Conservation (phyloP, 352 stramenopile genomes). For the Globisporangium megalacanthum region DNA sequence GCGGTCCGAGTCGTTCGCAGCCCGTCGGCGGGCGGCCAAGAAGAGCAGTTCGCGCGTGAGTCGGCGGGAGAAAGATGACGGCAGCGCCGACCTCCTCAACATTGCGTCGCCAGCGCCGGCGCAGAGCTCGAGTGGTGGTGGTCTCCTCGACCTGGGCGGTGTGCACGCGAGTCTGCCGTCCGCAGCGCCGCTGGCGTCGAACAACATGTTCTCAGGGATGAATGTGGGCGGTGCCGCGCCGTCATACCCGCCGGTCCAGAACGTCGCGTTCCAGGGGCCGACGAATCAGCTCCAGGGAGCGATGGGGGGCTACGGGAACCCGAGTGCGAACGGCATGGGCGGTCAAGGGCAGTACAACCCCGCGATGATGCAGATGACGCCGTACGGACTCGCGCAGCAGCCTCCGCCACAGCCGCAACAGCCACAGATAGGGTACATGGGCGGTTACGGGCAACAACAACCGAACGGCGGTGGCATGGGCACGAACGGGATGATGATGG, state of each 20-base stretch:
- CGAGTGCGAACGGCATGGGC: slow-evolving; percentile 23
- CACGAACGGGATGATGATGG: slow-evolving; percentile 19
- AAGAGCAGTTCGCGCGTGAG: slow-evolving; percentile 46
- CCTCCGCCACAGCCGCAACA: slow-evolving; percentile 14
- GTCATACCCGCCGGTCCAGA: slow-evolving; percentile 33
- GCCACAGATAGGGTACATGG: slow-evolving; percentile 41
- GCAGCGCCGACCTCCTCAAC: slow-evolving; percentile 53
- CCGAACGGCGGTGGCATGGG: slow-evolving; percentile 14
- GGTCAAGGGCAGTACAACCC: slow-evolving; percentile 42
- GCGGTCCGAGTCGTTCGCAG: slow-evolving; percentile 63
- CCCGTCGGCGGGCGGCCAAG: slow-evolving; percentile 60
- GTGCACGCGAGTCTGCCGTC: slow-evolving; percentile 39
- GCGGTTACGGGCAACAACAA: slow-evolving; percentile 31
- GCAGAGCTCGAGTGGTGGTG: slow-evolving; percentile 1
- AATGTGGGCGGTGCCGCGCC: slow-evolving; percentile 27
- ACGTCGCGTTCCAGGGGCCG: slow-evolving; percentile 23
- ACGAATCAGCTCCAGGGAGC: slow-evolving; percentile 4
- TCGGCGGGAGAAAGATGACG: slow-evolving; percentile 52
- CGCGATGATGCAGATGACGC: slow-evolving; percentile 72
- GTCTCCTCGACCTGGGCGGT: slow-evolving; percentile 42
- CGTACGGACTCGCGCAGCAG: slow-evolving; percentile 47
- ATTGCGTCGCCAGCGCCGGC: slow-evolving; percentile 26
- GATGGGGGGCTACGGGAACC: slow-evolving; percentile 25
- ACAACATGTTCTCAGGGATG: slow-evolving; percentile 64
- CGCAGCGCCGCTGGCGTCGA: slow-evolving; percentile 17